phyloP scores from a whole-genome alignment of 805 yeast genomes.

The Metahyphopichia silvanorum region DNA sequence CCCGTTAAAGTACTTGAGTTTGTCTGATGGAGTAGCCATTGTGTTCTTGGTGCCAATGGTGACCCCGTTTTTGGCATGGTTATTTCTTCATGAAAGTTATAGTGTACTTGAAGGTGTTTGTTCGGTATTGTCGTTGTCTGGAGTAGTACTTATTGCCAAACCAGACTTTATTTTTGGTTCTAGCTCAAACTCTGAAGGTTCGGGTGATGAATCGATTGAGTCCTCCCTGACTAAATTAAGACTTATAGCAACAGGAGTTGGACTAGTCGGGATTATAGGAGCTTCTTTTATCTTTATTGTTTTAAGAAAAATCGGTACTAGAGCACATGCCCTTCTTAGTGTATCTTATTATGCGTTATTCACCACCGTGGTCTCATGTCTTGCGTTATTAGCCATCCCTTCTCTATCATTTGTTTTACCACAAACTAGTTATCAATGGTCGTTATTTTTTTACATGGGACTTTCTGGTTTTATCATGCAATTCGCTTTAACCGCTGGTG shows the following conservation, averaged over 20 bases:
- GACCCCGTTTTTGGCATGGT: constrained; percentile 71
- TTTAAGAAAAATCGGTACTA: constrained; percentile 69
- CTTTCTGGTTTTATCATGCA: constrained; percentile 82
- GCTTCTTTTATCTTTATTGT: constrained; percentile 68
- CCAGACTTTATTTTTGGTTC: constrained; percentile 69
- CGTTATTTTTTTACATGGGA: constrained; percentile 58
- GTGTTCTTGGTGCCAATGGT: constrained; percentile 76
- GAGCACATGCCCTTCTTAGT: constrained; percentile 76
- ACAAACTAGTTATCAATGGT: constrained; percentile 62
- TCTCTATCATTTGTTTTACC: constrained; percentile 61
- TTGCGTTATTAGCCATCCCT: constrained; percentile 55
- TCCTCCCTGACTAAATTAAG: constrained; percentile 52
- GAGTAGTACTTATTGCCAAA: constrained; percentile 78
- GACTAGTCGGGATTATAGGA: constrained; percentile 65
- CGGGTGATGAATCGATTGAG: constrained; percentile 41
- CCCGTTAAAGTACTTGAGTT: constrained; percentile 66
- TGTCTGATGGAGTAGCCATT: constrained; percentile 79
- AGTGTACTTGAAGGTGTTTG: constrained; percentile 67
- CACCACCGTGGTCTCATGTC: constrained; percentile 52
- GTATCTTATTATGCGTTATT: constrained; percentile 73
- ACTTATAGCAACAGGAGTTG: constrained; percentile 60
- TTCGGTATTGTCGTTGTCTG: constrained; percentile 62
- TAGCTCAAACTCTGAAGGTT: constrained; percentile 25
- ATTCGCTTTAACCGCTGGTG: constrained; percentile 72
- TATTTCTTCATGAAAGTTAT: constrained; percentile 62